Evolutionary conservation across 2,329 filamentous ascomycete genomes (phyloP).

Genomic region (Stagonosporopsis cucurbitacearum): DNA sequence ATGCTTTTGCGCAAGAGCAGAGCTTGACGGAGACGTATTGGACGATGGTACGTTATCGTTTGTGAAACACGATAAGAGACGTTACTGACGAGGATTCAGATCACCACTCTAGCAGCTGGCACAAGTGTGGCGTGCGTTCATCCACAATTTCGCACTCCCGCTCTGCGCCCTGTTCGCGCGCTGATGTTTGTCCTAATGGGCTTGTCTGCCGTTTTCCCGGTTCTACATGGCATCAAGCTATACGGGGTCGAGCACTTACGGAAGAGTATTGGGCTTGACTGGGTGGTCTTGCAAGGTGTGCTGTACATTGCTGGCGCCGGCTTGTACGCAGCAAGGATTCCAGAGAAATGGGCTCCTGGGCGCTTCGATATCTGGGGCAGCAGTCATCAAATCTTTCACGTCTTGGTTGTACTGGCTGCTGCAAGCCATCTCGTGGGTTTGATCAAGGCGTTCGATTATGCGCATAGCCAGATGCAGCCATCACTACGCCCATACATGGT

Average conservation of each 20-base stretch:
- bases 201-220: conserved; percentile 79
- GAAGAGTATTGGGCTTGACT: conserved; percentile 77
- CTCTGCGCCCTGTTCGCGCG: conserved; percentile 83
- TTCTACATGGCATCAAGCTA: conserved; percentile 74
- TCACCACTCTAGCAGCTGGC: conserved; percentile 75
- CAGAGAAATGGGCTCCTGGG: conserved; percentile 79
- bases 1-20: conserved; percentile 66
- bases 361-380: conserved; percentile 89
- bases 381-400: conserved; percentile 96
- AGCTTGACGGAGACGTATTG: conserved; percentile 74
- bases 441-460: conserved; percentile 83
- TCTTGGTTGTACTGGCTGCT: conserved; percentile 84
- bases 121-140: conserved; percentile 80
- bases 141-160: conserved; percentile 82
- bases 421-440: conserved; percentile 81
- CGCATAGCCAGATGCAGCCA: conserved; percentile 58
- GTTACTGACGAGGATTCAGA: conserved; percentile 58
- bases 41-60: conserved; percentile 63
- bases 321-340: conserved; percentile 85
- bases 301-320: conserved; percentile 86
- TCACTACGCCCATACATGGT: not conserved
- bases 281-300: conserved; percentile 78
- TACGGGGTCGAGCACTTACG: conserved; percentile 73
- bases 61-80: no score
- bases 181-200: conserved; percentile 90